Percentiles rank a stretch among this genome's conserved stretches.
Conservation (phyloP, 352 stramenopile species). For the Globisporangium lucens region DNA sequence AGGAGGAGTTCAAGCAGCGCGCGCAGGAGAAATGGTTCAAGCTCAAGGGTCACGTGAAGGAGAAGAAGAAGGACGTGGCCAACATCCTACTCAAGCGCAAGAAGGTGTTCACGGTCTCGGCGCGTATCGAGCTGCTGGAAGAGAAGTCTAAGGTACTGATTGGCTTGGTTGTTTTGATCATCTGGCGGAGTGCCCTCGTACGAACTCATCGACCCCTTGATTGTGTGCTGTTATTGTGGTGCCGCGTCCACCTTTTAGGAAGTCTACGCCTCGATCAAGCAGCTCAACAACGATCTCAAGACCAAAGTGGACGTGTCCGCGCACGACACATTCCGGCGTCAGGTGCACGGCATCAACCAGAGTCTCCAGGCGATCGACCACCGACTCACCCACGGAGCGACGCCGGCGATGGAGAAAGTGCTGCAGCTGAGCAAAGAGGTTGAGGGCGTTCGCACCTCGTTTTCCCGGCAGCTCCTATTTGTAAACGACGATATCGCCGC, state of each 20-base stretch:
- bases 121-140: constrained; percentile 65
- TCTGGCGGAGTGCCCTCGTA: too few species aligned
- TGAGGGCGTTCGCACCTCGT: constrained; percentile 23
- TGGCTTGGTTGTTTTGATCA: background rate
- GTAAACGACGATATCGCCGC: constrained; percentile 28
- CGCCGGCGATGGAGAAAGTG: constrained; percentile 42
- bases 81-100: constrained; percentile 79
- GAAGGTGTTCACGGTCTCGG: constrained; percentile 77
- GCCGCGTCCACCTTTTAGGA: constrained; percentile 22
- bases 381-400: constrained; percentile 32
- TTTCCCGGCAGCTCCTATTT: constrained; percentile 36
- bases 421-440: constrained; percentile 40
- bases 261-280: constrained; percentile 61
- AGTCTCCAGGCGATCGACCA: constrained; percentile 48
- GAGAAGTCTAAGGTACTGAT: constrained; percentile 50
- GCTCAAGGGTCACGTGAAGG: constrained; percentile 66
- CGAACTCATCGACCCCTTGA: background rate
- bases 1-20: constrained; percentile 56
- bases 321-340: constrained; percentile 46
- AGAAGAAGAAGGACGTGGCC: constrained; percentile 73
- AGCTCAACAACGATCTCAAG: constrained; percentile 53
- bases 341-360: constrained; percentile 50
- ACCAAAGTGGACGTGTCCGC: constrained; percentile 41
- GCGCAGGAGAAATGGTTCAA: constrained; percentile 70
- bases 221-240: background rate